A percentile compares a stretch with the other conserved stretches of the same genome.
Conservation (phyloP, 192 early-diverging fungal species). For the Podila verticillata region DNA sequence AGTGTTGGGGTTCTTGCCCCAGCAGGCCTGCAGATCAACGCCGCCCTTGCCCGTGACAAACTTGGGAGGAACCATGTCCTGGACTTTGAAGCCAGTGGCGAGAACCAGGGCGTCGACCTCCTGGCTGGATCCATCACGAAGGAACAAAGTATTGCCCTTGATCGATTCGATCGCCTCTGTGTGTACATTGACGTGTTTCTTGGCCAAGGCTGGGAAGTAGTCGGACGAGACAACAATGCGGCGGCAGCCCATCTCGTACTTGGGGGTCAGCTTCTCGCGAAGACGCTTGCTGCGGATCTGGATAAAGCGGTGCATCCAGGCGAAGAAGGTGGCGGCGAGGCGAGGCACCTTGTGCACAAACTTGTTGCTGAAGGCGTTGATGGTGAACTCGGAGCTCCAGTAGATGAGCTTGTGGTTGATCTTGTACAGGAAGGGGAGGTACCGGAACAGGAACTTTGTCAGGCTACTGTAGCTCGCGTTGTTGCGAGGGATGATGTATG, state of each 20-base stretch:
- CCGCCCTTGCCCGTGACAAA: conserved; percentile 49
- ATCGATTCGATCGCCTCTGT: conserved; percentile 30
- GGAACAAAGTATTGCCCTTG: conserved; percentile 40
- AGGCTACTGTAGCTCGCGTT: conserved; percentile 43
- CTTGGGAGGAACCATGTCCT: conserved; percentile 35
- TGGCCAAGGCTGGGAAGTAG: conserved; percentile 47
- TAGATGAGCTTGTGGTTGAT: conserved; percentile 44
- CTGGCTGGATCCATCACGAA: conserved; percentile 43
- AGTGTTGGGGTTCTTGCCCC: conserved; percentile 50
- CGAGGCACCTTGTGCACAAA: conserved; percentile 29
- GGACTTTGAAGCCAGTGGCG: conserved; percentile 64
- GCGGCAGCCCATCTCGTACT: conserved; percentile 58
- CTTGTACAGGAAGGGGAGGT: conserved; percentile 53
- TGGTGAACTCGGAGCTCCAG: conserved; percentile 36
- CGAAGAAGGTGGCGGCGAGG: conserved; percentile 10
- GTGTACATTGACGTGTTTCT: conserved; percentile 40
- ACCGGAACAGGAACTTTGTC: conserved; percentile 51
- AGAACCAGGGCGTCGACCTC: conserved; percentile 61
- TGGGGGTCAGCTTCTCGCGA: conserved; percentile 55
- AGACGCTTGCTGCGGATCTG: conserved; percentile 34
- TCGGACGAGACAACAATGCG: conserved; percentile 43
- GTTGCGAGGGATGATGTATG: conserved; percentile 53
- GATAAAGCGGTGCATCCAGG: conserved; percentile 22
- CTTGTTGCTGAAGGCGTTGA: conserved; percentile 43
- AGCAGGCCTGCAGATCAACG: conserved; percentile 33